These are phyloP conservation scores for Balakata baccata DNA, from an alignment of 345 rosid genomes.

Conservation along the genomic window DNA sequence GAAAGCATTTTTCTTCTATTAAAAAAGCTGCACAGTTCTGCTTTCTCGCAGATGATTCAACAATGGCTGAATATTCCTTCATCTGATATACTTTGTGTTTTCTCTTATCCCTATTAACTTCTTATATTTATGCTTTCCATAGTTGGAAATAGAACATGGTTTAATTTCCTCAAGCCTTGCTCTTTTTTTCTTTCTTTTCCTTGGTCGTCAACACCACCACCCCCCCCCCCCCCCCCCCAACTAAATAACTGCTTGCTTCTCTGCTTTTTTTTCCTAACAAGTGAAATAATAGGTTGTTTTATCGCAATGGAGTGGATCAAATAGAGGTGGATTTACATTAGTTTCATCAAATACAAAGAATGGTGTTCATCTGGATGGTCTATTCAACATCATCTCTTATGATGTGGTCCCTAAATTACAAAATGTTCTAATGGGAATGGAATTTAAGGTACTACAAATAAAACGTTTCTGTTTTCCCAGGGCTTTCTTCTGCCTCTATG, in stretches of 20 bases:
- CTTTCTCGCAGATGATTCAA: constrained; percentile 74
- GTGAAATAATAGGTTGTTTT: constrained; percentile 62
- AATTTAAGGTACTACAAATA: constrained; percentile 58
- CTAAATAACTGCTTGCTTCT: not conserved
- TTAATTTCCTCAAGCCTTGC: not conserved
- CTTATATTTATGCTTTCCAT: constrained; percentile 3
- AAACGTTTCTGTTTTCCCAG: not conserved
- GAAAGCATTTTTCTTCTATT: constrained; percentile 1
- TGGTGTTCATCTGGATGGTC: constrained; percentile 71
- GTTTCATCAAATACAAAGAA: constrained; percentile 60
- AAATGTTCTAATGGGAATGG: constrained; percentile 48
- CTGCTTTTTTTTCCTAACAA: constrained; percentile 15
- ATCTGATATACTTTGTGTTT: constrained; percentile 79
- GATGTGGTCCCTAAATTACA: constrained; percentile 77
- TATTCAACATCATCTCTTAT: constrained; percentile 83
- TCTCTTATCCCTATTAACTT: constrained; percentile 12
- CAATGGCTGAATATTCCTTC: constrained; percentile 87
- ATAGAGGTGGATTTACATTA: constrained; percentile 68
- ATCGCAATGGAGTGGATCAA: constrained; percentile 79
- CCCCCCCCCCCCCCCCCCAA: too few relatives aligned
- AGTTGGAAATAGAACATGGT: not conserved
- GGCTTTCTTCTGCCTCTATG: not conserved
- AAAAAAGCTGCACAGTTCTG: not conserved
- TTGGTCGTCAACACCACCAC: too few relatives aligned
- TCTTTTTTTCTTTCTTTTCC: not conserved